Base-by-base conservation (phyloP, 208 protist genomes). In the Leishmania amazonensis region DNA sequence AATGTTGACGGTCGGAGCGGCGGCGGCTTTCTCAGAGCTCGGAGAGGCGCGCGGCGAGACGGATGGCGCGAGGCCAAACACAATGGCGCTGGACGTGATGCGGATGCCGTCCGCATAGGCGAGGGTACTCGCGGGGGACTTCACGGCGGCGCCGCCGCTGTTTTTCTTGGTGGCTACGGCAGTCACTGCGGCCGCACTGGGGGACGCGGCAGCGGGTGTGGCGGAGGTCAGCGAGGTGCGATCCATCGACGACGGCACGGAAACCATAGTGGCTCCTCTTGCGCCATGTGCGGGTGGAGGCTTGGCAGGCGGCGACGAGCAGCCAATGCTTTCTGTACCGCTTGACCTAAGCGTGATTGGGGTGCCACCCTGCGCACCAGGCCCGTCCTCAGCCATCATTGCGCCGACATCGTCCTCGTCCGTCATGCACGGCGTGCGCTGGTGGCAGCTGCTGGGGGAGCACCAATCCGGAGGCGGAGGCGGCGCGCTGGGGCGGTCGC, bases 391-490 rank as follows among this genome's bases (percentile, higher is more conserved):
- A 47, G 78, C 19, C 70, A 87, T 53, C 24, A 89, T 80, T 21
- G 64, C 80, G 9, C 65, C 81, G 3, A 89, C 87, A 47, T 94
- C 91, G 54, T 97, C 91, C 42, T 89, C 89, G 24, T 89, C 93
- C 38, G 94, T 81, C 80, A 97, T 93, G 76, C 88, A 91, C 17
- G 93, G 90, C 19, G 93, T 97, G 78, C 93, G 93, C 76, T 95
- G 90, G 71, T 97, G 93, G 54, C 89, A 90, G 83, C 89, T 93
- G 45, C 79, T 71, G 17, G 91, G 91, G 40, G 92, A 92, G 31
- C 80, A 53, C 86, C 87, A 87, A 45, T 88, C 89, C 35, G 80
- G 76, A 15, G 78, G 60, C 51, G 73, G 78, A 0, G 82, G 62
- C 5, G 82, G 19, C 31, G n/a, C 21, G 15, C 47, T 73, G 42